Conservation (phyloP, 371 early-diverging fungal genomes). For the Sporodiniella umbellata region DNA sequence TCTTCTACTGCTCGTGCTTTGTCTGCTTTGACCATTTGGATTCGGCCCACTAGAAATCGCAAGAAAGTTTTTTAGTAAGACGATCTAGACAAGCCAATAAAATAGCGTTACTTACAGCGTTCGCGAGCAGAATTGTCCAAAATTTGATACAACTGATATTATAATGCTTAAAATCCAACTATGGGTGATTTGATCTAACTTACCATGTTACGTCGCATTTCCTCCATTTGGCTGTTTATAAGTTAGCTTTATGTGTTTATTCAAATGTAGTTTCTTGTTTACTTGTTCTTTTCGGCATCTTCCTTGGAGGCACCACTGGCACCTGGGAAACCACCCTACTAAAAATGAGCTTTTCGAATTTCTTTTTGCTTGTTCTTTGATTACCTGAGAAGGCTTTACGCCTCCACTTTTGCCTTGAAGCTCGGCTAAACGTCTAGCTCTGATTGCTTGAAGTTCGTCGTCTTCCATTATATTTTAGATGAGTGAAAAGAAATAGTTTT, state of each 20-base stretch:
- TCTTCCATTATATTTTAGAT: slow-evolving; percentile 64
- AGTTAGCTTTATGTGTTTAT: not conserved
- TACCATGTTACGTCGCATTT: slow-evolving; percentile 82
- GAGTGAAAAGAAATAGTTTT: slow-evolving; percentile 2
- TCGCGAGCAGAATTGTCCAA: slow-evolving; percentile 85
- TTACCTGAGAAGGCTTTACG: slow-evolving; percentile 12
- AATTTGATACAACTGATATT: slow-evolving; percentile 68
- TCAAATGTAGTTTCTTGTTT: not conserved
- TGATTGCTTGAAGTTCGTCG: slow-evolving; percentile 82
- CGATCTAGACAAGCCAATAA: not conserved
- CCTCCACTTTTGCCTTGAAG: slow-evolving; percentile 41
- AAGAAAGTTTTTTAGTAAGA: no score
- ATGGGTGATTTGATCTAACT: not conserved
- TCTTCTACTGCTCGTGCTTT: slow-evolving; percentile 91
- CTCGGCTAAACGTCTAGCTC: slow-evolving; percentile 76
- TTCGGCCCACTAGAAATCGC: slow-evolving; percentile 75
- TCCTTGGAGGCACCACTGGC: slow-evolving; percentile 25
- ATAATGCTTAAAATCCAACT: not conserved
- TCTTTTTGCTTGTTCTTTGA: not conserved
- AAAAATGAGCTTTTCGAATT: not conserved
- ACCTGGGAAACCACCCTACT: slow-evolving; percentile 6
- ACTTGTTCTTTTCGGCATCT: slow-evolving; percentile 51
- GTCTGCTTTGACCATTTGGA: slow-evolving; percentile 87
- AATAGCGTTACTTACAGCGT: slow-evolving; percentile 55
- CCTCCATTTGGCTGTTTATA: slow-evolving; percentile 69